These are phyloP conservation scores for Aspergillus costaricaensis DNA, from an alignment of 2,329 filamentous ascomycete species.

Conservation along the genomic window DNA sequence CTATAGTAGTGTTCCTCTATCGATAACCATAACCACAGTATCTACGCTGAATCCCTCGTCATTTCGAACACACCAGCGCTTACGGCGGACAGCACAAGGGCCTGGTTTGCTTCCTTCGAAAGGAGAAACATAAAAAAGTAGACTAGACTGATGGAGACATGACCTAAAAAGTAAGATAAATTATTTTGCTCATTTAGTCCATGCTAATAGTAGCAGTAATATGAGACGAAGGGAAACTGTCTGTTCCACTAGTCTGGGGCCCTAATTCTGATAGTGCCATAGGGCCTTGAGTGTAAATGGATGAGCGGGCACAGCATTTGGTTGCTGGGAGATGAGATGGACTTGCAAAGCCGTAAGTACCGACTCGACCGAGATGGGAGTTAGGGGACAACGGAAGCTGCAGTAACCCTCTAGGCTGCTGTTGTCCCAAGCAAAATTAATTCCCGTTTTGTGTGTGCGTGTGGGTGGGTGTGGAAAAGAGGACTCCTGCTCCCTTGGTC, in stretches of 20 bases:
- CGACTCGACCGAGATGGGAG: neutral
- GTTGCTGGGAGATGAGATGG: neutral
- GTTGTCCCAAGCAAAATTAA: neutral
- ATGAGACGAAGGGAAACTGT: neutral
- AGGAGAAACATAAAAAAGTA: neutral
- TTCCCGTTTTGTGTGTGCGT: neutral
- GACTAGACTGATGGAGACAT: neutral
- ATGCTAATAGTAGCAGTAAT: neutral
- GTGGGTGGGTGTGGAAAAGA: neutral
- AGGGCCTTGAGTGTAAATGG: neutral
- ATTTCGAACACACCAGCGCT: neutral
- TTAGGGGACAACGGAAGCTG: neutral
- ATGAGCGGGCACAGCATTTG: neutral
- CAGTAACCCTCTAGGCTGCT: neutral
- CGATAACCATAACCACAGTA: neutral
- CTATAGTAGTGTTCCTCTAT: neutral
- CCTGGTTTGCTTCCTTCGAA: neutral
- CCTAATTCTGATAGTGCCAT: constrained; percentile 2
- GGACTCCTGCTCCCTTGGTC: constrained; percentile 2
- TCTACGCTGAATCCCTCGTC: neutral
- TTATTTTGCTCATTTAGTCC: neutral
- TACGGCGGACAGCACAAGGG: neutral
- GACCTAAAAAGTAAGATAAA: neutral
- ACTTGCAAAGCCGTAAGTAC: neutral
- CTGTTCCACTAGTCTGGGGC: constrained; percentile 3